Conservation (phyloP, 495 filamentous ascomycete genomes). For the Talaromyces wortmannii region DNA sequence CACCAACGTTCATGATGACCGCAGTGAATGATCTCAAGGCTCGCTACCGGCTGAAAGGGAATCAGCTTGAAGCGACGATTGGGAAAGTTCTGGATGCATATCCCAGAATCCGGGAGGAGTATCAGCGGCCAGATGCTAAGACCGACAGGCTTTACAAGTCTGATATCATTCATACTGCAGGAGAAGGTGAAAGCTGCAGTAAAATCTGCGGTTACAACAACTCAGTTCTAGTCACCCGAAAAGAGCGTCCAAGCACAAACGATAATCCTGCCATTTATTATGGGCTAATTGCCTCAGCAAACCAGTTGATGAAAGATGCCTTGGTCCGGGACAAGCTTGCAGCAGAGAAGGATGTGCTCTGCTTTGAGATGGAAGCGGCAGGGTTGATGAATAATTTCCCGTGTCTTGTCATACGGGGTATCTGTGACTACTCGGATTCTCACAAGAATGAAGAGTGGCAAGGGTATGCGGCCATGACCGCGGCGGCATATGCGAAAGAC, state of each 20-base stretch:
- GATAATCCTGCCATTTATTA: conserved; percentile 13
- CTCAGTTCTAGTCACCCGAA: not conserved
- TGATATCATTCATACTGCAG: not conserved
- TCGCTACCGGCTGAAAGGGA: not conserved
- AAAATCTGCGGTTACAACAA: not conserved
- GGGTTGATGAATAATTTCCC: no score
- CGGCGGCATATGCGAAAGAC: conserved; percentile 13
- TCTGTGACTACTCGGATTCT: no score
- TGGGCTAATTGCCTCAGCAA: conserved; percentile 15
- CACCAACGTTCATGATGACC: conserved; percentile 9
- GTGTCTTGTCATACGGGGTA: no score
- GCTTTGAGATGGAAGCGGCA: no score
- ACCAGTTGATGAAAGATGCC: conserved; percentile 12
- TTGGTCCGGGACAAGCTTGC: conserved; percentile 18
- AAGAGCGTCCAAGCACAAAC: not conserved
- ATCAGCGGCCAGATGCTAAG: not conserved
- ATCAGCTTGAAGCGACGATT: not conserved
- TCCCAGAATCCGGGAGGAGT: not conserved
- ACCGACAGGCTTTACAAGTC: conserved; percentile 1
- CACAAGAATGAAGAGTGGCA: no score
- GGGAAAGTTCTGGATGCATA: not conserved
- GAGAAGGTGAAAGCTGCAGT: not conserved
- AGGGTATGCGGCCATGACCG: conserved; percentile 23
- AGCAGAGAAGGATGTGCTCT: conserved; percentile 22
- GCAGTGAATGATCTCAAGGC: conserved; percentile 7